These are phyloP conservation scores for Orobanche coerulescens DNA, from an alignment of 257 asterid genomes.

Conservation along the genomic window DNA sequence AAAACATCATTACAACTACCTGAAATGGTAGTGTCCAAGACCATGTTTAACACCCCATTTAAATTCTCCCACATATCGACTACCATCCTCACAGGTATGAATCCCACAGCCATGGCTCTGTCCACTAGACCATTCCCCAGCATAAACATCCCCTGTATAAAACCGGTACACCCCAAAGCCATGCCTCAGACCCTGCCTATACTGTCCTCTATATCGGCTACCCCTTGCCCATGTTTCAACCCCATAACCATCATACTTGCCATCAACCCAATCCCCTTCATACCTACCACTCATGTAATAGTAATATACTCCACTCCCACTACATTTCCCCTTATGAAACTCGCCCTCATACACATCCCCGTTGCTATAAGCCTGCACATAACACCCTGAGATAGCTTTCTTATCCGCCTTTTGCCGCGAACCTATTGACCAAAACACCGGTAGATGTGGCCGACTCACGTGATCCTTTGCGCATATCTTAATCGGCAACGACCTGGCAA, in stretches of 20 bases:
- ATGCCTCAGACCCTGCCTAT: constrained; percentile 83
- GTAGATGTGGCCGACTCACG: constrained; percentile 41
- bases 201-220: constrained; percentile 79
- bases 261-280: constrained; percentile 92
- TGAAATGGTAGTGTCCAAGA: constrained; percentile 86
- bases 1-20: constrained; percentile 31
- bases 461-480: constrained; percentile 44
- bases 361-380: constrained; percentile 74
- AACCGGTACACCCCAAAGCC: constrained; percentile 86
- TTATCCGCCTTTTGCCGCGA: constrained; percentile 54
- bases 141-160: constrained; percentile 91
- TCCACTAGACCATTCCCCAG: constrained; percentile 93
- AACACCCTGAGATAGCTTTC: constrained; percentile 57
- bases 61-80: constrained; percentile 79
- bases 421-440: constrained; percentile 93
- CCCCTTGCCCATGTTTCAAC: constrained; percentile 94
- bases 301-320: constrained; percentile 93
- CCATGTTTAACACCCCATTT: constrained; percentile 95
- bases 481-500: constrained; percentile 64
- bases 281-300: constrained; percentile 93
- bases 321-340: constrained; percentile 82
- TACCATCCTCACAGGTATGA: constrained; percentile 86
- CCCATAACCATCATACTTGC: constrained; percentile 86
- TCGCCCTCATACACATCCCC: constrained; percentile 98
- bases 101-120: constrained; percentile 89